Base-by-base conservation (phyloP, 495 filamentous ascomycete species). In the Copromyces sp. region DNA sequence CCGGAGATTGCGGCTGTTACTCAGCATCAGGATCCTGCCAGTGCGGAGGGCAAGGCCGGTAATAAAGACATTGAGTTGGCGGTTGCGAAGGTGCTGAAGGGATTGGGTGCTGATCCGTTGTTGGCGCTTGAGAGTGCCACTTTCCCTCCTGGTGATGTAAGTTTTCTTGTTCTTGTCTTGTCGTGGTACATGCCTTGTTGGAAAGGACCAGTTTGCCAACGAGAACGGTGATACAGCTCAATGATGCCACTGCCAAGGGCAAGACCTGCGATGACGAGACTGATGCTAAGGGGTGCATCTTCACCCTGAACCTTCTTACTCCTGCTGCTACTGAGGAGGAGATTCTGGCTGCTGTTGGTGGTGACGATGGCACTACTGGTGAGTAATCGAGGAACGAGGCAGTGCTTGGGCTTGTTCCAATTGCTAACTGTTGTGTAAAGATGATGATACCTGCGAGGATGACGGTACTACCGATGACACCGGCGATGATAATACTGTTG, bases 21-120 rank as follows among this genome's bases (percentile, higher is more conserved):
- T 40, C 90, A 91, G 79, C 89, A 90, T 79, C 89, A 92, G 77
- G 89, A 89, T 79, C 89, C 87, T 44, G 89, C 86, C 35, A 87
- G 84, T 9, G 69, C 78, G 39, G 83, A 83, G 35, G 89, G 86
- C 20, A 40, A 40, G 39, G 82, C 81, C 68, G 84, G 74, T 69
- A 90, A 88, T 80, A 86, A 86, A 78, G 79, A 82, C 32, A 87
- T 91, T 76, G 83, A 86, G 71, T 81, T 87, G 44, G 84, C 81
- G 38, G 83, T 88, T 8, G 89, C 88, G 68, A 77, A 79, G 73
- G 84, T 87, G 80, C 83, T 91, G 53, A 83, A 83, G 17, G 80
- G 81, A 20, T 82, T 91, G 70, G 88, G 89, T 16, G 89, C 84
- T 38, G 86, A 91, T 79, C 87, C 88, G 11, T 78, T 82, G 24